Conservation (phyloP, 2,329 filamentous ascomycete species). For the Aaosphaeria arxii region DNA sequence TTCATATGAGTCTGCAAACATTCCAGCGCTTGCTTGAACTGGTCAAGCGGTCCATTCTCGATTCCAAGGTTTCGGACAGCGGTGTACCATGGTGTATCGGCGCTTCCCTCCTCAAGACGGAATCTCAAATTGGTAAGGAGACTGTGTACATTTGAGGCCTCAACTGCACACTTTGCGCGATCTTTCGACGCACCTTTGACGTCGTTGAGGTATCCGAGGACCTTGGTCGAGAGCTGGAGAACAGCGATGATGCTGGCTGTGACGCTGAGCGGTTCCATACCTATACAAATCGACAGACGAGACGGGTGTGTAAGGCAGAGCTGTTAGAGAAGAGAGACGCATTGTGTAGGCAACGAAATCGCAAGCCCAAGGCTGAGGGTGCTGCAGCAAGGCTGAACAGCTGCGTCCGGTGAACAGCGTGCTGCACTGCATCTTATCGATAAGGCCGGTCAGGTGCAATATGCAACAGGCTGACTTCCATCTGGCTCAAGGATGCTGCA, state of each 20-base stretch:
- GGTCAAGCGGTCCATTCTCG: slow-evolving; percentile 22
- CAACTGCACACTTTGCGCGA: slow-evolving; percentile 11
- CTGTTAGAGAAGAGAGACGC: neutral
- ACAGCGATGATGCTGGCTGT: slow-evolving; percentile 23
- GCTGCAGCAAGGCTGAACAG: neutral
- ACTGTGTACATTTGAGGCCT: slow-evolving; percentile 16
- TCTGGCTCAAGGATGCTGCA: too few relatives aligned
- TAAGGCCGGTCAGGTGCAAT: too few relatives aligned
- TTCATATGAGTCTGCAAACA: slow-evolving; percentile 9
- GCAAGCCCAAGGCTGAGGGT: too few relatives aligned
- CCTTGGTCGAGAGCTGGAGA: slow-evolving; percentile 17
- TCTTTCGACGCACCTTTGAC: slow-evolving; percentile 24
- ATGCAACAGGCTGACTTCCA: too few relatives aligned
- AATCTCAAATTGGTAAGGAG: slow-evolving; percentile 19
- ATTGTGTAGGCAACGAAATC: neutral
- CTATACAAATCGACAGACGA: neutral
- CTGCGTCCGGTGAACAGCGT: neutral
- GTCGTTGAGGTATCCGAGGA: slow-evolving; percentile 17
- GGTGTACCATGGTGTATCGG: slow-evolving; percentile 17
- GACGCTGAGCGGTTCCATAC: slow-evolving; percentile 22
- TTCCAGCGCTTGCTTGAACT: slow-evolving; percentile 20
- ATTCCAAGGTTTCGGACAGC: slow-evolving; percentile 11
- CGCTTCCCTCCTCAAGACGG: slow-evolving; percentile 12
- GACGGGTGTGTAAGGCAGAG: neutral
- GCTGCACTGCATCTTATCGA: too few relatives aligned